Base-by-base conservation (phyloP, 352 stramenopile genomes). In the Phytophthora quininea region DNA sequence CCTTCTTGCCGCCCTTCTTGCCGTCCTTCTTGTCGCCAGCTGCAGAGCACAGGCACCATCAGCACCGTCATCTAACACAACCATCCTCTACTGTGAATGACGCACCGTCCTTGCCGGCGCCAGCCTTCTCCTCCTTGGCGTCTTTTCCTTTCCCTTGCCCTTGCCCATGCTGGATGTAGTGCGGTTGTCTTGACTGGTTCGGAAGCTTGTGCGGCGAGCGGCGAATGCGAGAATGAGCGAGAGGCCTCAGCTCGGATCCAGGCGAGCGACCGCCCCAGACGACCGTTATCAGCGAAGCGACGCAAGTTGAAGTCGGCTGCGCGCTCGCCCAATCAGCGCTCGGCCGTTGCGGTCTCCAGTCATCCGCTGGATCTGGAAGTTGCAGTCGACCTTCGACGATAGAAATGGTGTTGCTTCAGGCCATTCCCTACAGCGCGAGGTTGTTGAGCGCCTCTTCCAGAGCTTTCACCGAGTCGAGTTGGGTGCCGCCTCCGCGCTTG, bases 1-100 rank as follows among this genome's bases (percentile, higher is more conserved):
- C 71, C 63, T 86, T 86, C 70, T 86, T 86, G 64, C 71, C 74
- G 24, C 69, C 69, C 57, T 79, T 79, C 67, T 76, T 79, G 45
- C 47, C 68, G 6, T 56, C 62, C 52, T 74, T 73, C 59, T 70
- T 69, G 7, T 76, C 68, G 58, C 72, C 63, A 60, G 66, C 72
- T 79, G 58, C 42, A 58, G 8, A 49, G 9, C 27, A 54, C 32
- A 64, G 3, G n/a, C 15, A 54, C 32, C 4, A 54, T 69, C 27
- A 71, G 45, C 12, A 6, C 2, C n/a, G 46, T 29, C 50, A 62
- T 3, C 15, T n/a, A 49, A 27, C 10, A 29, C 12, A 11, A 49
- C 19, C 6, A 5, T 24, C 43, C 24, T 27, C 3, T 2, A 6
- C 43, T 19, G 5, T 29, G 15, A 11, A 32, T 11, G n/a, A 76